Evolutionary conservation across 2,329 filamentous ascomycete species (phyloP), one percentile per base, ranked within the genome.

Genomic region (Aspergillus ochraceus): DNA sequence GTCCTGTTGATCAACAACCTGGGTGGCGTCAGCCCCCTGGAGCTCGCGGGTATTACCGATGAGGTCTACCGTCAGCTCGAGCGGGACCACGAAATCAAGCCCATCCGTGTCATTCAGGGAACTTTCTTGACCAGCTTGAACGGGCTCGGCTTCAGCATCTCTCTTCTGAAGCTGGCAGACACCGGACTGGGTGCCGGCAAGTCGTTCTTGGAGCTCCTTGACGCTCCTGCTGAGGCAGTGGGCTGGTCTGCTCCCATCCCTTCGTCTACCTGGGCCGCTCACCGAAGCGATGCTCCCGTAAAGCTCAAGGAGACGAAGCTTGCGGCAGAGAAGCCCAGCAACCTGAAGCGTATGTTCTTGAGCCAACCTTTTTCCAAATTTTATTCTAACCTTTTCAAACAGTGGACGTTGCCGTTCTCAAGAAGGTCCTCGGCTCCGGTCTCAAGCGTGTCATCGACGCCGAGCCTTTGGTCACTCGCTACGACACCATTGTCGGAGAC

Each of bases 401-500:
- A 80, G 83, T 86, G 62, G 81, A 86, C 62, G 77, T 79, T 14
- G 65, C 66, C 22, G 64, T 76, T n/a, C 79, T 84, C 24, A 84
- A 81, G 63, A 82, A 79, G 54, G 81, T 80, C 24, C 78, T 89
- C 46, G 79, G 76, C 46, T 77, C 79, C 32, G 88, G 81, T 19
- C 79, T 90, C 6, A 74, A 86, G 46, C 79, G 80, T 57, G 71
- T 90, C 32, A 88, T 90, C 64, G 79, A 75, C 4, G 86, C 85
- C 2, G 88, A 91, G 69, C 83, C 86, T 9, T 82, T 88, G 47
- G 80, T 90, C 57, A 90, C 88, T 11, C 83, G 79, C 57, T 90
- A 84, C 70, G 88, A 90, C 70, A 96, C 91, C 0, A 86, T 95
- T 12, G 91, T 96, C 24, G 92, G 92, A 47, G 92, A 97, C 71